These are phyloP conservation scores for Aspergillus hancockii DNA, from an alignment of 495 filamentous ascomycete species.

Conservation along the genomic window DNA sequence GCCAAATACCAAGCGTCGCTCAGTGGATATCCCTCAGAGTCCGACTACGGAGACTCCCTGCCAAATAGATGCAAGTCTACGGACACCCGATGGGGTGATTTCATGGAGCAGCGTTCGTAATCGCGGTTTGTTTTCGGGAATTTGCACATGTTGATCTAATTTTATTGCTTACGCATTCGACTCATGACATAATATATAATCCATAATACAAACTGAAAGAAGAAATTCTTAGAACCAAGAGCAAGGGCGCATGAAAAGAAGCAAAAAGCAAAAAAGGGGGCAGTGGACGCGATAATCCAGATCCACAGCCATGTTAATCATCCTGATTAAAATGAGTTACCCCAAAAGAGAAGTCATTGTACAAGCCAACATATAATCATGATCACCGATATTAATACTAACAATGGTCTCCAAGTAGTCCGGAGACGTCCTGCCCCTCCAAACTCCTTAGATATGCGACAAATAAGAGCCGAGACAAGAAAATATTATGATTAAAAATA, in stretches of 20 bases:
- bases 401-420: constrained; percentile 20
- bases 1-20: neutral
- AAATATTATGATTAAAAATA: constrained; percentile 6
- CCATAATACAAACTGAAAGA: neutral
- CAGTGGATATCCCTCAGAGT: neutral
- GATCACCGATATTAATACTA: constrained; percentile 27
- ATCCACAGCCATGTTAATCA: neutral
- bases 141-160: neutral
- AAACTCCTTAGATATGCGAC: constrained; percentile 4
- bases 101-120: neutral
- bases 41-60: neutral
- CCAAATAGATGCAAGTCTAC: neutral
- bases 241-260: neutral
- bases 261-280: neutral
- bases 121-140: neutral
- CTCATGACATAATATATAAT: neutral
- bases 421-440: constrained; percentile 44
- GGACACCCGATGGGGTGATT: neutral
- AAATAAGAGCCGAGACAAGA: constrained; percentile 1
- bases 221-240: neutral
- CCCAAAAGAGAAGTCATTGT: constrained; percentile 19
- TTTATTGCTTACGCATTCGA: neutral
- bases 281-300: neutral
- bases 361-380: constrained; percentile 16
- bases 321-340: constrained; percentile 2